These are phyloP conservation scores for Paraurostyla sp. DNA, from an alignment of 73 alveolate species.

Conservation along the genomic window DNA sequence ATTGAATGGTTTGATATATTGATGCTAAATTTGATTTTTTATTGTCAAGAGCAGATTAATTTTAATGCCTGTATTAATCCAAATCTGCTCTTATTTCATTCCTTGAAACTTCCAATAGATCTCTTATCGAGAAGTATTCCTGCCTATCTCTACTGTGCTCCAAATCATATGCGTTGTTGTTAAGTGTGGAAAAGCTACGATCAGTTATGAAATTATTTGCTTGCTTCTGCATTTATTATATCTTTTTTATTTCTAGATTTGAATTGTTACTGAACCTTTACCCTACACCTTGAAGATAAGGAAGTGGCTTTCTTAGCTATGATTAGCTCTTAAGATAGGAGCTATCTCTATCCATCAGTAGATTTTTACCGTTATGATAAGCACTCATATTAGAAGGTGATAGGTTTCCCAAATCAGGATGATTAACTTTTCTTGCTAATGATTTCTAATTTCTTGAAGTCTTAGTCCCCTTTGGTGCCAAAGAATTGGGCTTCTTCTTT, in stretches of 20 bases:
- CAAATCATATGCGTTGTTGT: neutral
- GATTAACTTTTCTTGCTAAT: neutral
- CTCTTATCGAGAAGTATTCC: conserved; percentile 33
- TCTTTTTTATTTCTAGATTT: neutral
- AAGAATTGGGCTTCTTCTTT: neutral
- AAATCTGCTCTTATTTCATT: conserved; percentile 19
- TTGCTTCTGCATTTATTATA: neutral
- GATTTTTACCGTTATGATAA: neutral
- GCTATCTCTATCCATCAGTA: too few relatives aligned
- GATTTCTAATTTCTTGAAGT: neutral
- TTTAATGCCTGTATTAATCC: too few relatives aligned
- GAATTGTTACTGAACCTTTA: neutral
- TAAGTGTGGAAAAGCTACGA: neutral
- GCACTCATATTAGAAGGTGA: neutral
- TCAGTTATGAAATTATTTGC: neutral
- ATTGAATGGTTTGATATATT: too few relatives aligned
- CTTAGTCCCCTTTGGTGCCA: neutral
- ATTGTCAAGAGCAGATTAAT: neutral
- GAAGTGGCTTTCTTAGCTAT: conserved; percentile 11
- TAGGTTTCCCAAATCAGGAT: too few relatives aligned
- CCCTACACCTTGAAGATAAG: neutral
- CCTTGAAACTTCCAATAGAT: neutral
- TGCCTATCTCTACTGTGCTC: neutral
- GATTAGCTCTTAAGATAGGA: neutral
- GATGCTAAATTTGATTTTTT: neutral